A percentile compares a stretch with the other conserved stretches of the same genome.
These are phyloP conservation scores for Yamagishiella unicocca DNA, from an alignment of 139 green algal genomes.

Conservation along the genomic window DNA sequence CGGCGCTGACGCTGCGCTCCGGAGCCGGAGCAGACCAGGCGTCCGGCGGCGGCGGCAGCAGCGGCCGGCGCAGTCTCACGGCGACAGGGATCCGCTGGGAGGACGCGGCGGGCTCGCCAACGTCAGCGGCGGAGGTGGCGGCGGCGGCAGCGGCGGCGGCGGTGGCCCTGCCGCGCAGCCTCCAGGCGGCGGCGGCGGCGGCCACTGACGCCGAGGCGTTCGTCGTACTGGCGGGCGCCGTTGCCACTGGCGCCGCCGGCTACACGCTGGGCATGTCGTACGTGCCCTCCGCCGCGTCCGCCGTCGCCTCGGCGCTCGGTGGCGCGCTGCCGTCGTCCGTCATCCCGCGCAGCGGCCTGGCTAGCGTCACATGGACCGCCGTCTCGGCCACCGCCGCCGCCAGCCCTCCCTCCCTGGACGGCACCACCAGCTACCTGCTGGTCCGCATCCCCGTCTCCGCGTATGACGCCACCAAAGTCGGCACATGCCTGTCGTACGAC, in stretches of 20 bases:
- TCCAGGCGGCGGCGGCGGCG: background rate
- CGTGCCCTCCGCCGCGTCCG: background rate
- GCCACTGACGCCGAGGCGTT: background rate
- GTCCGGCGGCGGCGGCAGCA: background rate
- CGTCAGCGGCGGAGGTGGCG: background rate
- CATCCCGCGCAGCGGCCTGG: background rate
- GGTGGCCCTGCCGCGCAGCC: background rate
- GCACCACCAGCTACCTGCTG: background rate
- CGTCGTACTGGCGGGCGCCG: background rate
- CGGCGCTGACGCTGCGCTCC: background rate
- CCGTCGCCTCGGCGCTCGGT: background rate
- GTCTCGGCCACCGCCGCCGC: background rate
- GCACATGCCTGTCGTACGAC: background rate
- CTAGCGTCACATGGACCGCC: background rate
- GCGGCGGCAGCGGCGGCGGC: background rate
- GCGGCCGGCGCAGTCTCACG: too few relatives aligned
- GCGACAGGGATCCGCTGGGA: too few relatives aligned
- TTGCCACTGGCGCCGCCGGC: background rate
- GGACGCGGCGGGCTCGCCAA: too few relatives aligned
- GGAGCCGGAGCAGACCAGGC: background rate
- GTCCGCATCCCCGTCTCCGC: background rate
- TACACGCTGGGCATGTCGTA: conserved; percentile 3
- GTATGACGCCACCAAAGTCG: background rate
- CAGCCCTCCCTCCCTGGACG: background rate
- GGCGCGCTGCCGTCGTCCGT: background rate